Base-by-base conservation (phyloP, 139 green algal species). In the Chlorella sp. region DNA sequence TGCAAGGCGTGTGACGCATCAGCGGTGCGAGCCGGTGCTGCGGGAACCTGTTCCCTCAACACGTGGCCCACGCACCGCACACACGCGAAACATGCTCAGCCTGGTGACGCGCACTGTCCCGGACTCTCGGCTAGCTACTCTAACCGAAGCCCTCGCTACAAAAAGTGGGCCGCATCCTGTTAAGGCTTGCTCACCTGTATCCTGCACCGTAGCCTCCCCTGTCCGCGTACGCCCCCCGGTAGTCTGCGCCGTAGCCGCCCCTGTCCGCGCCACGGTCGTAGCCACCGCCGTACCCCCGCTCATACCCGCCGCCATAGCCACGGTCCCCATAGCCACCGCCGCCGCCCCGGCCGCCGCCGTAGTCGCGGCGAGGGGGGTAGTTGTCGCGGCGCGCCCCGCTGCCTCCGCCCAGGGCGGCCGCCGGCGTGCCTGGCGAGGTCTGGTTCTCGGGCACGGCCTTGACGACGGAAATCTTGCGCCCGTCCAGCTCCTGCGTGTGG, bases 381-480 rank as follows among this genome's bases (percentile, higher is more conserved):
- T 67, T 26, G 26, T 51, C 50, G 6, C 50, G 22, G 31, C 69
- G 31, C 6, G 50, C 42, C 24, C 77, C 10, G 30, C 65, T 29
- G 1, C 82, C 83, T 23, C 74, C 75, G 31, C 78, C 76, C 35
- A 92, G 78, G 5, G 77, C 80, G 29, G 84, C 81, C 0, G 87
- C 88, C 6, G 86, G 88, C 24, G 88, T 91, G 59, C 88, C 88
- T 26, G 88, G 88, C 27, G 80, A 82, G 10, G 83, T 93, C 70
- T 92, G 73, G 17, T 77, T 64, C 77, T 91, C 79, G 17, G 91
- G 91, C 51, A 96, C 86, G 26, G 91, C 91, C 5, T 69, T 68
- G 26, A 82, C 88, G 0, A 93, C 89, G 0, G 82, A 90, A 29
- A 96, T 94, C 17, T 75, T 81, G 30, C 91, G 84, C 2, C 86